phyloP scores from a whole-genome alignment of 1,284 basidiomycete species.

The Boletus semigastroideus region DNA sequence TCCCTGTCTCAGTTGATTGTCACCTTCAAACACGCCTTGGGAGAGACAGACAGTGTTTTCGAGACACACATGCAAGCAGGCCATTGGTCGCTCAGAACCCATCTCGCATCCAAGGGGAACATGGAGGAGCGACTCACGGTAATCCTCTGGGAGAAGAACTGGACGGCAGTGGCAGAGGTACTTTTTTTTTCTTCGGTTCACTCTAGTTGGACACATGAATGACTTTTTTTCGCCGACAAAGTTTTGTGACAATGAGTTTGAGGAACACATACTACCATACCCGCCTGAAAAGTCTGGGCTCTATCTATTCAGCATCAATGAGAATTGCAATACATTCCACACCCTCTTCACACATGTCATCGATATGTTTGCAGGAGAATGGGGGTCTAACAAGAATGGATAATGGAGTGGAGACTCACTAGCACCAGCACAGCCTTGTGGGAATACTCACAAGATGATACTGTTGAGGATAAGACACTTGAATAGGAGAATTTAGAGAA shows the following conservation, averaged over 20 bases:
- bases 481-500: no score
- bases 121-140: no score
- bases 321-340: conserved; percentile 66
- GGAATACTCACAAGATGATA: no score
- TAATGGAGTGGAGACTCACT: no score
- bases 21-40: conserved; percentile 84
- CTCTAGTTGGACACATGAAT: not conserved
- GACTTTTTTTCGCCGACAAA: conserved; percentile 31
- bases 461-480: no score
- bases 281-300: conserved; percentile 83
- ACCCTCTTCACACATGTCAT: conserved; percentile 74
- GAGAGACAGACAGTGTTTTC: no score
- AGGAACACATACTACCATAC: conserved; percentile 94
- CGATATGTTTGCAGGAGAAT: conserved; percentile 80
- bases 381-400: no score
- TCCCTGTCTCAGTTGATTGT: conserved; percentile 76
- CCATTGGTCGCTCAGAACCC: no score
- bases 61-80: conserved; percentile 15
- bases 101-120: no score
- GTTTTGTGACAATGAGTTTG: conserved; percentile 97
- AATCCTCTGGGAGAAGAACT: no score
- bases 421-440: no score
- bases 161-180: no score
- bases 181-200: conserved; percentile 17
- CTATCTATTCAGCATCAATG: conserved; percentile 92